Percentiles rank a stretch among this genome's conserved stretches.
phyloP scores from a whole-genome alignment of 2,329 filamentous ascomycete genomes.

The Colletotrichum viniferum region DNA sequence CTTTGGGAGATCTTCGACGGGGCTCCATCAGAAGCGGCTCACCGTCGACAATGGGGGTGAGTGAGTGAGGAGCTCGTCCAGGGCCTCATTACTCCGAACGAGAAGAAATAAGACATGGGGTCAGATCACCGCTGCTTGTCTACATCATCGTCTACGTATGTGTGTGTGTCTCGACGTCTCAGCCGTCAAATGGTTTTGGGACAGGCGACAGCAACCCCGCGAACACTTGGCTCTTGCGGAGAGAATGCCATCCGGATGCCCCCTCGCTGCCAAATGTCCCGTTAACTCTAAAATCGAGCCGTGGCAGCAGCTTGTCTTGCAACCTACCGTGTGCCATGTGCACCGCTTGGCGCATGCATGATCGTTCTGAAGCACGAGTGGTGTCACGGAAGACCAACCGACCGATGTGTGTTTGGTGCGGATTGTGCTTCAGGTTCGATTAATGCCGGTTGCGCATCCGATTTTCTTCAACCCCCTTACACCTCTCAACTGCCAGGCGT shows the following conservation, averaged over 20 bases:
- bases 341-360: slow-evolving; percentile 22
- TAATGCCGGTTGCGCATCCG: slow-evolving; percentile 8
- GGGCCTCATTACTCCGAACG: background rate
- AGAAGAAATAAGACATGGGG: background rate
- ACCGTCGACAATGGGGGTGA: background rate
- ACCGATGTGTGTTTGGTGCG: slow-evolving; percentile 6
- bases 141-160: background rate
- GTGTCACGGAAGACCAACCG: slow-evolving; percentile 20
- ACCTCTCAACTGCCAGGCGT: background rate
- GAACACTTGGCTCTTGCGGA: slow-evolving; percentile 23
- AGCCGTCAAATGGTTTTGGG: background rate
- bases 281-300: background rate
- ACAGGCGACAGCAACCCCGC: background rate
- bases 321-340: slow-evolving; percentile 16
- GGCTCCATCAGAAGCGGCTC: background rate
- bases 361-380: slow-evolving; percentile 22
- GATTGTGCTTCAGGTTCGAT: slow-evolving; percentile 12
- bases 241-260: slow-evolving; percentile 10
- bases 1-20: background rate
- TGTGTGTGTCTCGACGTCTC: background rate
- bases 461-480: background rate
- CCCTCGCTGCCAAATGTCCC: background rate
- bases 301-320: background rate
- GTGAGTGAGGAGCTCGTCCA: background rate
- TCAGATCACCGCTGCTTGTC: background rate